A percentile compares a stretch with the other conserved stretches of the same genome.
Conservation (phyloP, 805 yeast genomes). For the Suhomyces xylopsoci region DNA sequence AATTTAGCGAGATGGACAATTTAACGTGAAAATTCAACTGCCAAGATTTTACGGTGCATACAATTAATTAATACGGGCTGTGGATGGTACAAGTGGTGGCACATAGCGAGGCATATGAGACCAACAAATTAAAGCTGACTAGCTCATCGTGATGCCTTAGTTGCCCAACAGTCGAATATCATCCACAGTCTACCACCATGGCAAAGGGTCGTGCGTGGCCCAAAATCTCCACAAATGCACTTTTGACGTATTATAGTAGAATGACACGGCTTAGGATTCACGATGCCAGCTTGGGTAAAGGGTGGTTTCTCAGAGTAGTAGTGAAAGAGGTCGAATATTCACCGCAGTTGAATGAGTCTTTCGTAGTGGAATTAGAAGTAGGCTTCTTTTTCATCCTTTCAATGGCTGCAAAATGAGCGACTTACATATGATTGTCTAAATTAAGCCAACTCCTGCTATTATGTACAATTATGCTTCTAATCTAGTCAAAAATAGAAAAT, state of each 20-base stretch:
- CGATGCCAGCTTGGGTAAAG: background rate
- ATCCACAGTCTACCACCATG: too few relatives aligned
- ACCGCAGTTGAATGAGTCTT: background rate
- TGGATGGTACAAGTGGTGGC: background rate
- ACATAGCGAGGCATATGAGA: background rate
- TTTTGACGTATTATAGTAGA: too few relatives aligned
- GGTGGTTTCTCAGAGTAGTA: background rate
- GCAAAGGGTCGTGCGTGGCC: background rate
- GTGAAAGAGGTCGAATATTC: background rate
- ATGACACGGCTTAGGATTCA: background rate
- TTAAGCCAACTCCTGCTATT: background rate
- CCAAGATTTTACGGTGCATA: background rate
- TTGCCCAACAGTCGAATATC: too few relatives aligned
- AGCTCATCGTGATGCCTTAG: background rate
- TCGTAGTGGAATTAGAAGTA: background rate
- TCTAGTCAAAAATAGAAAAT: too few relatives aligned
- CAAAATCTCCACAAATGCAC: background rate
- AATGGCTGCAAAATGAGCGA: background rate
- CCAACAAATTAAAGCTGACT: background rate
- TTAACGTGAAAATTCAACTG: background rate
- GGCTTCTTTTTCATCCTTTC: background rate
- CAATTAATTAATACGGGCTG: background rate
- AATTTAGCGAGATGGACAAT: background rate
- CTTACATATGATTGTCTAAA: background rate
- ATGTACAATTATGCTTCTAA: too few relatives aligned